Percentiles rank a stretch among this genome's conserved stretches.
These are phyloP conservation scores for Quercus tomentella DNA, from an alignment of 331 rosid genomes.

Conservation along the genomic window DNA sequence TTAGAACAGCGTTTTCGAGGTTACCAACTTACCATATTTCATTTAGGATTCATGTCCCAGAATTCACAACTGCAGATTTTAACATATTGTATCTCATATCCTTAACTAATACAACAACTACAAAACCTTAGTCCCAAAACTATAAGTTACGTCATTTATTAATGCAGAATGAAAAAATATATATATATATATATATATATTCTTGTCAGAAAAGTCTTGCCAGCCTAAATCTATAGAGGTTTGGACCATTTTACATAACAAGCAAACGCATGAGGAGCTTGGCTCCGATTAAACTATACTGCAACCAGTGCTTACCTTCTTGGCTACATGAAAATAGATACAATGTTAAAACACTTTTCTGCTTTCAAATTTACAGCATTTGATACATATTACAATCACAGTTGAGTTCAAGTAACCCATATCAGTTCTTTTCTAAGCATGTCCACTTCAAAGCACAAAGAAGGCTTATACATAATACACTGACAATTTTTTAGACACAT, in stretches of 20 bases:
- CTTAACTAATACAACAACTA: too few species aligned
- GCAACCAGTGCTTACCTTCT: background rate
- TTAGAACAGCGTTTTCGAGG: too few species aligned
- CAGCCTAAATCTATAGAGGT: too few species aligned
- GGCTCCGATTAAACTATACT: background rate
- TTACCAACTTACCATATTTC: too few species aligned
- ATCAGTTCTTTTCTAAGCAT: background rate
- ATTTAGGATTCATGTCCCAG: too few species aligned
- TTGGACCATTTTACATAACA: background rate
- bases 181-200: too few species aligned
- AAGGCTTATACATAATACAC: background rate
- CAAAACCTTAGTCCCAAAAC: too few species aligned
- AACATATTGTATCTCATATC: too few species aligned
- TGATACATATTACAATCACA: background rate
- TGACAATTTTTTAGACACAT: background rate
- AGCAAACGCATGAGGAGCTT: background rate
- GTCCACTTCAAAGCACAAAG: background rate
- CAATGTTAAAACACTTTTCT: background rate
- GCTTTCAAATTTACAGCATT: background rate
- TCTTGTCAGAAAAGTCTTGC: too few species aligned
- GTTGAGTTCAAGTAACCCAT: background rate
- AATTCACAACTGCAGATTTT: too few species aligned
- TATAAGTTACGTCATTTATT: too few species aligned
- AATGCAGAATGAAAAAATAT: too few species aligned
- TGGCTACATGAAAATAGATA: background rate